Evolutionary conservation across 2,329 filamentous ascomycete genomes (phyloP), one percentile per base, ranked within the genome.

Genomic region (Aspergillus uvarum): DNA sequence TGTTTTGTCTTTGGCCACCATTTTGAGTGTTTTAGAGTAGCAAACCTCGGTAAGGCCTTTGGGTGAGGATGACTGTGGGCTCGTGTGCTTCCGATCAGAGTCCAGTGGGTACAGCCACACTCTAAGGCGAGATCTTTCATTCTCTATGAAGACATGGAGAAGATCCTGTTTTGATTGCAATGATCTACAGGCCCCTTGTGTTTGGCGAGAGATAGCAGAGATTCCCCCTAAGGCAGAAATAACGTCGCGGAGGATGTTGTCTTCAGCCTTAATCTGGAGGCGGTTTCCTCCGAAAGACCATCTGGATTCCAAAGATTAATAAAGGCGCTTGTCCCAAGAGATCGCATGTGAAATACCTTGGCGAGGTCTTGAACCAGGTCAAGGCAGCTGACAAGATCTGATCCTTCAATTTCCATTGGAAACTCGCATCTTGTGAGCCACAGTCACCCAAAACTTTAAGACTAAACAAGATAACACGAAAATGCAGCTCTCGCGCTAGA

Each of bases 281-380:
- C 91, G 85, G 72, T 97, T 99, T 68, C 94, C 95, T 59, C 95
- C 95, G 76, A 95, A 98, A 0, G 95, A 96, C 94, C 95, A 99
- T 66, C 81, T 82, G 63, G n/a, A 55, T 14, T 42, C 57, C 71
- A 63, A 71, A 14, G 21, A 56, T 65, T 58, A 65, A 59, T 19
- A 53, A 42, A 47, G 51, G 7, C n/a, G 11, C 35, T 56, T n/a
- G 4, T 51, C 12, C 19, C 5, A 8, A 49, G 4, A 42, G 47
- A 47, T 5, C 12, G 47, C 38, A 11, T 14, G 49, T 35, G 35
- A 68, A 75, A 65, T 75, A 82, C 80, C 87, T 86, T 14, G 93
- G 91, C 5, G 91, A 81, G 65, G 88, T 85, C 44, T 83, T 86
- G 76, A 99, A 99, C 96, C 96, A 99, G 62, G 85, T 87, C 32